Percentiles rank a stretch among this genome's conserved stretches.
Conservation (phyloP, 257 asterid genomes). For the Ehretia macrophylla region DNA sequence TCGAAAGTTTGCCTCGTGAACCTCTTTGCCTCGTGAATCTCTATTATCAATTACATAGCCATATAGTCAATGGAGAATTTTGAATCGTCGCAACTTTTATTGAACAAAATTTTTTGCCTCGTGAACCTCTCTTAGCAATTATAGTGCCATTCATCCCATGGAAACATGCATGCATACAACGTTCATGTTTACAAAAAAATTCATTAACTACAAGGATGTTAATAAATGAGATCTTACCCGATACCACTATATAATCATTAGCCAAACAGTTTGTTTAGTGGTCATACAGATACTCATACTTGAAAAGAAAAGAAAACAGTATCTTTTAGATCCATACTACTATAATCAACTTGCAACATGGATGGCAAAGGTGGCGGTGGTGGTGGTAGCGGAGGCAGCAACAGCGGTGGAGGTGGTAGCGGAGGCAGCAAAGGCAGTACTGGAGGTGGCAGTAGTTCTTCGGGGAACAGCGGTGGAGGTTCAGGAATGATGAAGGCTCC, state of each 20-base stretch:
- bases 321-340: too few relatives aligned
- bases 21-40: too few relatives aligned
- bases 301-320: neutral
- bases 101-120: too few relatives aligned
- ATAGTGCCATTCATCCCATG: too few relatives aligned
- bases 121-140: too few relatives aligned
- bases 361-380: neutral
- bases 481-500: slow-evolving; percentile 34
- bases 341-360: too few relatives aligned
- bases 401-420: neutral
- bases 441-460: neutral
- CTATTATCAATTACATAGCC: too few relatives aligned
- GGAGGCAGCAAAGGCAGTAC: neutral
- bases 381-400: neutral
- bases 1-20: too few relatives aligned
- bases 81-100: too few relatives aligned
- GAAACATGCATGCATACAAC: neutral
- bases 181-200: neutral
- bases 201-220: neutral
- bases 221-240: neutral
- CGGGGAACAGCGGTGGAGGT: slow-evolving; percentile 1
- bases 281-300: neutral
- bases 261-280: neutral
- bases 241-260: neutral
- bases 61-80: too few relatives aligned